A percentile compares a stretch with the other conserved stretches of the same genome.
Conservation (phyloP, 1,139 yeast species). For the Kodamaea anthophila region DNA sequence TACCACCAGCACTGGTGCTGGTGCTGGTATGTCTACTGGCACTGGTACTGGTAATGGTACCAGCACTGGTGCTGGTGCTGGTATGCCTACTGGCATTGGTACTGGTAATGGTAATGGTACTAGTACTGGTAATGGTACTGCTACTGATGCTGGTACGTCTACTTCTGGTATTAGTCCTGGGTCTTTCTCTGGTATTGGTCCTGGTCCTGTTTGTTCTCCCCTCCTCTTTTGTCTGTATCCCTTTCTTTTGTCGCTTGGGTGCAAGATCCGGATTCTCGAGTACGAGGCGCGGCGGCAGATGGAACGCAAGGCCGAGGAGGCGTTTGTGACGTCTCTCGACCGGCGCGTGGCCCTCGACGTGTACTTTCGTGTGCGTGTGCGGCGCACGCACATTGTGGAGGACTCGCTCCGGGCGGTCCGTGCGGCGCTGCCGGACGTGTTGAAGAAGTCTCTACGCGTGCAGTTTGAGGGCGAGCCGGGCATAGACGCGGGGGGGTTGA, state of each 20-base stretch:
- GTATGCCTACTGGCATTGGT: conserved; percentile 36
- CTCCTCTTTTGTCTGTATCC: conserved; percentile 79
- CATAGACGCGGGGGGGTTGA: conserved; percentile 89
- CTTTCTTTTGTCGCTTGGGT: conserved; percentile 71
- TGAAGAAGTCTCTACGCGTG: conserved; percentile 69
- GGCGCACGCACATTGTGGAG: conserved; percentile 60
- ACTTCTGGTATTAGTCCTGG: no score
- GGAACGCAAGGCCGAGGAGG: conserved; percentile 88
- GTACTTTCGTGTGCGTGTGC: conserved; percentile 58
- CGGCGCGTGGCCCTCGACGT: conserved; percentile 58
- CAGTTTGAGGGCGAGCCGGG: conserved; percentile 88
- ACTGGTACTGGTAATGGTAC: conserved; percentile 7
- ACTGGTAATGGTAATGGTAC: conserved; percentile 37
- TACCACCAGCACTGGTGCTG: conserved; percentile 1
- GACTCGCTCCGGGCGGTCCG: conserved; percentile 73
- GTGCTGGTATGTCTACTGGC: conserved; percentile 26
- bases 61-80: conserved; percentile 16
- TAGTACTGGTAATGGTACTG: conserved; percentile 1
- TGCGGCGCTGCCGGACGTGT: conserved; percentile 45
- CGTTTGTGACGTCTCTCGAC: conserved; percentile 71
- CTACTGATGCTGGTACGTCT: conserved; percentile 17
- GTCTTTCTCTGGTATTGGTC: conserved; percentile 43
- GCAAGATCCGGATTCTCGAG: conserved; percentile 74
- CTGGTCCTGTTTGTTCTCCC: conserved; percentile 27
- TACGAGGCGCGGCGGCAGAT: conserved; percentile 77